phyloP scores from a whole-genome alignment of 176 grass and related monocot genomes.

The Cocos nucifera region DNA sequence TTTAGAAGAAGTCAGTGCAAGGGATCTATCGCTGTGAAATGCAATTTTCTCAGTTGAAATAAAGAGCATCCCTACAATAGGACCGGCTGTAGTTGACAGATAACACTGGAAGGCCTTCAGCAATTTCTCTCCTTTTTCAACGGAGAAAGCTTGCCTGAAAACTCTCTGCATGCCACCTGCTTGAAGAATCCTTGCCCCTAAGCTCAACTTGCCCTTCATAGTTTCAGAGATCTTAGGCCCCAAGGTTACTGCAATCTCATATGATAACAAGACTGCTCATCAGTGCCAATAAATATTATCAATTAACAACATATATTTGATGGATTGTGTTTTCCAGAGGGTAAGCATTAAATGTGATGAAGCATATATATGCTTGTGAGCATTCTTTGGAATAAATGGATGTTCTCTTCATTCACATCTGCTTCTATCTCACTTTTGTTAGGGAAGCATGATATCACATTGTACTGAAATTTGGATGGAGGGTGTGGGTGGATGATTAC shows the following conservation, averaged over 20 bases:
- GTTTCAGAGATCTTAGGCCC: constrained; percentile 58
- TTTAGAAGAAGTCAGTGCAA: constrained; percentile 49
- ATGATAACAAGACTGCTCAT: too few species aligned
- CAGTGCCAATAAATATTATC: too few species aligned
- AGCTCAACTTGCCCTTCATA: constrained; percentile 54
- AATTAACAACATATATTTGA: too few species aligned
- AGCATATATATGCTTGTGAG: not conserved
- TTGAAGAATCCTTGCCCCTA: constrained; percentile 54
- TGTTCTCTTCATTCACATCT: not conserved
- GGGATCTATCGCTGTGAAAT: constrained; percentile 57
- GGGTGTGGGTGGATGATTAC: constrained; percentile 15
- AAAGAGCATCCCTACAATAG: constrained; percentile 70
- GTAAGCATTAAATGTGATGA: not conserved
- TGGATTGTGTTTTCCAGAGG: too few species aligned
- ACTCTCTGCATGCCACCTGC: constrained; percentile 50
- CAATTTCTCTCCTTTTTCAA: constrained; percentile 53
- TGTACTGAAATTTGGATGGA: too few species aligned
- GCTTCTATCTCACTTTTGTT: too few species aligned
- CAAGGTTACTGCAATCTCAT: constrained; percentile 36
- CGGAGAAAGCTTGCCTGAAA: constrained; percentile 48
- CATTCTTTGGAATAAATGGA: not conserved
- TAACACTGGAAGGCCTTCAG: constrained; percentile 78
- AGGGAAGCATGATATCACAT: too few species aligned
- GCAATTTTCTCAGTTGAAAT: constrained; percentile 55
- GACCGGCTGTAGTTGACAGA: constrained; percentile 78